Evolutionary conservation across 2,329 filamentous ascomycete genomes (phyloP), one percentile per base, ranked within the genome.

Genomic region (Pyrenophora tritici-repentis): DNA sequence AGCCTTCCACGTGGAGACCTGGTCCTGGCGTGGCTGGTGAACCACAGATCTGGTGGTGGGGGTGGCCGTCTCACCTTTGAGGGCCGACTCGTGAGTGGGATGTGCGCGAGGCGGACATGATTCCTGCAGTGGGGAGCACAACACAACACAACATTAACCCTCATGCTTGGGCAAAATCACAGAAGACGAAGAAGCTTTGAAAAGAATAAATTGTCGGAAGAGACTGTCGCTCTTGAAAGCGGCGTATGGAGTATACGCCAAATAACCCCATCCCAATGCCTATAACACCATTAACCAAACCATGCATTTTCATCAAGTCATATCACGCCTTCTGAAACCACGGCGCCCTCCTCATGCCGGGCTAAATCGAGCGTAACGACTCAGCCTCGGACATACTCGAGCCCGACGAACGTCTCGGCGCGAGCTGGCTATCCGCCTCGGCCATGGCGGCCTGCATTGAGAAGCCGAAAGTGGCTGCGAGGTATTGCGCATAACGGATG

Each of bases 391-490:
- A 72, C 37, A 72, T 51, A 55, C 54, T 65, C 48, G 69, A 71
- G 55, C 56, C 64, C 49, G 69, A 72, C n/a, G 63, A 61, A 24
- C 68, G 64, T 38, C 68, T 68, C 42, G 71, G 71, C 33, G 64
- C 67, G 26, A 74, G 62, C 49, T 73, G 65, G 43, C 55, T 58
- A 51, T 74, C 71, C 33, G 71, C 68, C 54, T 74, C 72, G 38
- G 63, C 68, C 53, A 73, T 52, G 31, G 72, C 72, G 41, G 72
- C 72, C 52, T 73, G 65, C 47, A 72, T 64, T 47, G 66, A 72
- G 61, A 74, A 73, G 54, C 71, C 73, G 65, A 74, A 74, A 29
- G 71, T 72, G 14, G 70, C 67, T 24, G 71, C 71, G 38, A 74
- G 68, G 53, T 74, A 74, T 45, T 72, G 68, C 35, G 72, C 72